A percentile compares a stretch with the other conserved stretches of the same genome.
phyloP scores from a whole-genome alignment of 371 early-diverging fungal species.

The Circinella minor region DNA sequence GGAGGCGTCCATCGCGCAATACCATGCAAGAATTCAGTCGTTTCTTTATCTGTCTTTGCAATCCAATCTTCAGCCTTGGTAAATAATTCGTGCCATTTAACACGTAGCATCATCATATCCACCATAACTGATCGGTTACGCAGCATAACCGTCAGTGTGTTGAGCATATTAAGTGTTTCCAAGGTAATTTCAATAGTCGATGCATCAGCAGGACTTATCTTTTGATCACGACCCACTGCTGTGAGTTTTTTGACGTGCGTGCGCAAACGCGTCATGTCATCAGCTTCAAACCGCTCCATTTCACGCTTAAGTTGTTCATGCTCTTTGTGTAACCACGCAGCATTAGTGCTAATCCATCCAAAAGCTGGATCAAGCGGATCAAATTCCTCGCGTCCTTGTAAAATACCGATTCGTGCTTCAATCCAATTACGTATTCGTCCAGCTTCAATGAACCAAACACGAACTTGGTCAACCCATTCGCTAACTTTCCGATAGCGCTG shows the following conservation, averaged over 20 bases:
- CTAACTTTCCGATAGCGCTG: conserved; percentile 38
- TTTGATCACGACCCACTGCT: conserved; percentile 16
- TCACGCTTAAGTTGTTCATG: conserved; percentile 48
- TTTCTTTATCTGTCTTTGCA: conserved; percentile 15
- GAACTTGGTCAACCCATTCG: conserved; percentile 57
- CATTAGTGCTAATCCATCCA: conserved; percentile 12
- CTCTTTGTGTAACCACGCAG: conserved; percentile 14
- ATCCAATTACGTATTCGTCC: conserved; percentile 57
- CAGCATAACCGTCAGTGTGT: conserved; percentile 27
- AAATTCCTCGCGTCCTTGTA: conserved; percentile 32
- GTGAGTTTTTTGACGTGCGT: conserved; percentile 54
- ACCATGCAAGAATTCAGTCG: conserved; percentile 25
- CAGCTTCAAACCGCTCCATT: conserved; percentile 53
- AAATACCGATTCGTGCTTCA: conserved; percentile 38
- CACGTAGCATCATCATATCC: conserved; percentile 26
- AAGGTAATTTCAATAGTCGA: conserved; percentile 56
- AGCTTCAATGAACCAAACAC: conserved; percentile 59
- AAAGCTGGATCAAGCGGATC: conserved; percentile 30
- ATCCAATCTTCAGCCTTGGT: conserved; percentile 27
- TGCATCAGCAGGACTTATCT: conserved; percentile 53
- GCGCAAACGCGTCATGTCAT: conserved; percentile 58
- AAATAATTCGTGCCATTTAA: conserved; percentile 37
- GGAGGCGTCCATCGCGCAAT: background rate
- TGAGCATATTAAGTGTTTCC: conserved; percentile 40
- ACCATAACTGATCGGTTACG: conserved; percentile 24